Evolutionary conservation across 441 rosid species (phyloP).

Genomic region (Arabidopsis lyrata): DNA sequence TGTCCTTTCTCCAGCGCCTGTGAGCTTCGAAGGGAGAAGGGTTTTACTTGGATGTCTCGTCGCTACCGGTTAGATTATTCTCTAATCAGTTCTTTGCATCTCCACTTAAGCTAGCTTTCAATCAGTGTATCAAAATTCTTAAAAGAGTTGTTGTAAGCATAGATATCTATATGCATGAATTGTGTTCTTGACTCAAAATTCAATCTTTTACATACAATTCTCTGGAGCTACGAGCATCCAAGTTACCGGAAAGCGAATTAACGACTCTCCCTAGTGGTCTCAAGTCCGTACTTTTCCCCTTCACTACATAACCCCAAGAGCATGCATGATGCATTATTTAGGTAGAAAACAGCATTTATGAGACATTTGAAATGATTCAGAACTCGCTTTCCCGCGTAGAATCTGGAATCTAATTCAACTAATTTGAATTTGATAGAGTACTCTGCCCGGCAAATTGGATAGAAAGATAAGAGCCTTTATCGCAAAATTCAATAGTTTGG

Average conservation of each 20-base stretch:
- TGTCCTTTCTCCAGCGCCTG: constrained; percentile 38
- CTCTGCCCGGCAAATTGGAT: too few species aligned
- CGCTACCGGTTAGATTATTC: constrained; percentile 52
- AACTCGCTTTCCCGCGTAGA: too few species aligned
- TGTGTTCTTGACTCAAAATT: constrained; percentile 1
- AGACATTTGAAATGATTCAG: too few species aligned
- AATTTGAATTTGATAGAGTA: too few species aligned
- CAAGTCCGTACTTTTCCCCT: too few species aligned
- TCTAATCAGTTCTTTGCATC: background rate
- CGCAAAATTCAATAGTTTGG: constrained; percentile 27
- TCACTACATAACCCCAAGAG: too few species aligned
- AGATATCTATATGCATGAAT: background rate
- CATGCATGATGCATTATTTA: too few species aligned
- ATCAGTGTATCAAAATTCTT: constrained; percentile 5
- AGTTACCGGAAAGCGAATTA: constrained; percentile 82
- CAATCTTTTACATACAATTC: constrained; percentile 25
- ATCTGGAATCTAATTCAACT: too few species aligned
- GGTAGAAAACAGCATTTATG: too few species aligned
- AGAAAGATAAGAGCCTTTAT: too few species aligned
- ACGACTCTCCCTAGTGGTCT: constrained; percentile 82
- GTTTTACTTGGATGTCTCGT: constrained; percentile 67
- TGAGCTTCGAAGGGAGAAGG: constrained; percentile 60
- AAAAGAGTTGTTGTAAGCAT: constrained; percentile 62
- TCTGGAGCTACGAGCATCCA: constrained; percentile 82
- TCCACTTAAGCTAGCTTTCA: constrained; percentile 3